Base-by-base conservation (phyloP, 2,329 filamentous ascomycete species). In the Fulvia fulva region DNA sequence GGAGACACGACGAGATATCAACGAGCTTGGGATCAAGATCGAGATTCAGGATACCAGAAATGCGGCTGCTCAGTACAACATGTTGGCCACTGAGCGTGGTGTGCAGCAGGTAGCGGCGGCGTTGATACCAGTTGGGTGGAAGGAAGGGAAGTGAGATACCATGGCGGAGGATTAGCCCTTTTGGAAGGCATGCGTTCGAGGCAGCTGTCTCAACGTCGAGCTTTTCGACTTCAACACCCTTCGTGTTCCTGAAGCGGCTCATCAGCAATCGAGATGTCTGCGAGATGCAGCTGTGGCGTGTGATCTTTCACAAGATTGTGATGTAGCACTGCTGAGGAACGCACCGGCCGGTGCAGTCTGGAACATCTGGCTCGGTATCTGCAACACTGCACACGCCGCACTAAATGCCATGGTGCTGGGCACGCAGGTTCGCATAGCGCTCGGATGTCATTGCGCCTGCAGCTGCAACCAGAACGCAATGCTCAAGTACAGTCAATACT, bases 31-130 rank as follows among this genome's bases (percentile, higher is more conserved):
- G 0, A 89, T 97, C 66, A 81, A 90, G 57, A 81, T 97, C 5
- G 94, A 99, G 70, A 82, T 97, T 3, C 83, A 93, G 70, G 94
- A 97, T 76, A 97, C 94, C 30, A 81, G 91, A 63, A 97, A 97
- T 75, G 94, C 94, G 8, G 90, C 93, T 1, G 88, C 92, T 32
- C 91, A 97, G 73, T 99, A 94, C 74, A 99, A 99, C 71, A 73
- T 99, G 68, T 77, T 99, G 55, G 93, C 91, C n/a, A 97, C 91
- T 19, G 94, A 99, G 77, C 81, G 94, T 53, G 93, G 94, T 1
- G 86, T 94, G 5, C 81, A 85, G 21, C 88, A 93, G 68, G 86
- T 97, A 61, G 93, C 91, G 26, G 93, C 91, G 1, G 93, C 91
- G 9, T 73, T 99, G 74, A 84, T 97, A 73, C 92, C 92, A 0